phyloP scores from a whole-genome alignment of 1,139 yeast genomes.

The Pichia sorboxylosa region DNA sequence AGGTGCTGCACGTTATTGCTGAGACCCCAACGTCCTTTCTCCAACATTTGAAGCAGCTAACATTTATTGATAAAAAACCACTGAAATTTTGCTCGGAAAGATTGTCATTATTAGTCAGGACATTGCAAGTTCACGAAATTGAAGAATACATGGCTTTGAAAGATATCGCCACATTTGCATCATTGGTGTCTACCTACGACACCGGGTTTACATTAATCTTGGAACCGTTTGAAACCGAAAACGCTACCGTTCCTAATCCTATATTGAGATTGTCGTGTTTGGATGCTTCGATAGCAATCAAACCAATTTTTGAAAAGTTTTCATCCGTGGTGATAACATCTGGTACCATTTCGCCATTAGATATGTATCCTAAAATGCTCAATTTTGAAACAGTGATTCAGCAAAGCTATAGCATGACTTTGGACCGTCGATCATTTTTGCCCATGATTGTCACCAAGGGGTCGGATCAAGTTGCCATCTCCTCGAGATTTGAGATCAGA shows the following conservation, averaged over 20 bases:
- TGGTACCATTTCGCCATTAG: constrained; percentile 95
- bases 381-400: constrained; percentile 90
- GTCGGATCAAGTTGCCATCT: constrained; percentile 92
- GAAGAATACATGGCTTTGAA: constrained; percentile 89
- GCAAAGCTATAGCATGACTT: constrained; percentile 91
- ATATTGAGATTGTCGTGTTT: constrained; percentile 88
- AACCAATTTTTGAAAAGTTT: constrained; percentile 89
- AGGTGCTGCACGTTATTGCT: constrained; percentile 89
- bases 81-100: constrained; percentile 86
- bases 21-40: constrained; percentile 91
- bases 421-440: constrained; percentile 81
- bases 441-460: constrained; percentile 97
- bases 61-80: constrained; percentile 88
- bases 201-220: constrained; percentile 81
- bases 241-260: constrained; percentile 96
- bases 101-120: constrained; percentile 73
- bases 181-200: constrained; percentile 89
- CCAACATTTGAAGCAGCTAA: constrained; percentile 84
- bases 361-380: constrained; percentile 96
- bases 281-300: constrained; percentile 95
- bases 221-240: constrained; percentile 95
- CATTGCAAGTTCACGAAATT: constrained; percentile 75
- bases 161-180: constrained; percentile 95
- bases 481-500: constrained; percentile 91
- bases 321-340: constrained; percentile 92